These are phyloP conservation scores for Leishmania gerbilli DNA, from an alignment of 208 protist species.

Conservation along the genomic window DNA sequence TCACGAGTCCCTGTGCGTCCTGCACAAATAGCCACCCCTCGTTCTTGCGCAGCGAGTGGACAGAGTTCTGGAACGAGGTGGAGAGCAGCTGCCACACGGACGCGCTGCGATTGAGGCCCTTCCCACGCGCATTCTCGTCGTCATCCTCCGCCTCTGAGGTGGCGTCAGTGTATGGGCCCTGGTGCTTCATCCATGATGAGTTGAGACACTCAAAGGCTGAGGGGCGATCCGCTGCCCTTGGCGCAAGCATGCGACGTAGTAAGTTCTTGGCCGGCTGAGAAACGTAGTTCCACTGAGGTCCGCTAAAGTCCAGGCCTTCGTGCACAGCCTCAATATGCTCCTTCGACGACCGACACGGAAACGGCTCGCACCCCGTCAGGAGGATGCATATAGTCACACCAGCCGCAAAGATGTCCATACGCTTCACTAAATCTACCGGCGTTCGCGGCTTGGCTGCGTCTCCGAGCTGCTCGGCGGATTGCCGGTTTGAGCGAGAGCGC, in stretches of 20 bases:
- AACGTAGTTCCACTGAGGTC: conserved; percentile 49
- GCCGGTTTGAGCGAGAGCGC: conserved; percentile 10
- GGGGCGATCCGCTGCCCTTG: conserved; percentile 38
- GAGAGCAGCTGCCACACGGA: conserved; percentile 26
- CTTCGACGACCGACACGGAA: conserved; percentile 40
- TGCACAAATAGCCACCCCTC: conserved; percentile 48
- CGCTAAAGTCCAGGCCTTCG: conserved; percentile 42
- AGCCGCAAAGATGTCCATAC: conserved; percentile 69
- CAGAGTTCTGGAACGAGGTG: conserved; percentile 36
- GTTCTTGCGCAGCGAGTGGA: conserved; percentile 41
- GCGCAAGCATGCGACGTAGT: conserved; percentile 45
- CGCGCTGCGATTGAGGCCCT: conserved; percentile 21
- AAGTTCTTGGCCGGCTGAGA: conserved; percentile 46
- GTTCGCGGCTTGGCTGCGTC: conserved; percentile 25
- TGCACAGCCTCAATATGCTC: conserved; percentile 48
- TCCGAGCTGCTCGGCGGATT: conserved; percentile 5
- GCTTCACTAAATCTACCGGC: conserved; percentile 45
- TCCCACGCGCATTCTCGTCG: conserved; percentile 11
- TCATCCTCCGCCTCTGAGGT: conserved; percentile 13
- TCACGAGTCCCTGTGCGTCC: conserved; percentile 38
- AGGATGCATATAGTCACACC: conserved; percentile 61
- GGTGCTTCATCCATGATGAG: conserved; percentile 40
- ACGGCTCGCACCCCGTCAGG: conserved; percentile 61
- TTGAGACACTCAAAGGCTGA: conserved; percentile 52
- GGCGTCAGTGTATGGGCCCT: conserved; percentile 18